phyloP scores from a whole-genome alignment of 257 asterid genomes.

The Gynochthodes officinalis region DNA sequence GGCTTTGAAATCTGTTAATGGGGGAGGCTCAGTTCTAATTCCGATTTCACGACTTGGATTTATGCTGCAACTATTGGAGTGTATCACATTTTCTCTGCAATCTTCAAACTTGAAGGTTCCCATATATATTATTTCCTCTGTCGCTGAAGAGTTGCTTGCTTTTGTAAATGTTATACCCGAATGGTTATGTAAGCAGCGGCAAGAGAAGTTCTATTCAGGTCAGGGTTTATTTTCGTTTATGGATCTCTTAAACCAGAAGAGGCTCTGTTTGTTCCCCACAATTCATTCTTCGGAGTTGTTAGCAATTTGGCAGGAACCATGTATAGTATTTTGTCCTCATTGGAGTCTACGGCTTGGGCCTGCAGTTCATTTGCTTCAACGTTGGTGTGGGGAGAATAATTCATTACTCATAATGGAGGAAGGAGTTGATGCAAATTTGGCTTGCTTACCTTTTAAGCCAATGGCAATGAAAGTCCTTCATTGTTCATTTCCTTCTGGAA shows the following conservation, averaged over 20 bases:
- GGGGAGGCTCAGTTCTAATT: slow-evolving; percentile 80
- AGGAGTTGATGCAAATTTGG: slow-evolving; percentile 51
- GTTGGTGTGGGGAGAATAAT: slow-evolving; percentile 70
- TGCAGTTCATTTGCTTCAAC: slow-evolving; percentile 66
- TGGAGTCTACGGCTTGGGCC: slow-evolving; percentile 96
- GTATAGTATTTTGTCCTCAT: slow-evolving; percentile 87
- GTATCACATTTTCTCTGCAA: slow-evolving; percentile 41
- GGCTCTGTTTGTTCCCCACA: slow-evolving; percentile 63
- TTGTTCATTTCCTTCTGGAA: slow-evolving; percentile 78
- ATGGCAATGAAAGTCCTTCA: slow-evolving; percentile 77
- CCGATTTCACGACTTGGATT: slow-evolving; percentile 71
- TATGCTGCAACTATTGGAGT: slow-evolving; percentile 77
- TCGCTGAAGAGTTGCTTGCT: slow-evolving; percentile 79
- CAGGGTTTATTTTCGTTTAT: slow-evolving; percentile 56
- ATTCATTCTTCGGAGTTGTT: slow-evolving; percentile 43
- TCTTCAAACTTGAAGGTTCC: slow-evolving; percentile 67
- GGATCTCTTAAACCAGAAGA: slow-evolving; percentile 63
- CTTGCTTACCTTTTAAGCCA: slow-evolving; percentile 72
- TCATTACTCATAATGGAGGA: slow-evolving; percentile 88
- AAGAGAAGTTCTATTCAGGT: slow-evolving; percentile 73
- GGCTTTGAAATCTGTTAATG: slow-evolving; percentile 54
- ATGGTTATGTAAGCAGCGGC: slow-evolving; percentile 68
- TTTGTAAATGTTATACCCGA: slow-evolving; percentile 76
- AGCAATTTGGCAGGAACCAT: slow-evolving; percentile 86
- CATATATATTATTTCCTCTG: slow-evolving; percentile 68